Conservation (phyloP, 139 green algal genomes). For the Volvox reticuliferus region DNA sequence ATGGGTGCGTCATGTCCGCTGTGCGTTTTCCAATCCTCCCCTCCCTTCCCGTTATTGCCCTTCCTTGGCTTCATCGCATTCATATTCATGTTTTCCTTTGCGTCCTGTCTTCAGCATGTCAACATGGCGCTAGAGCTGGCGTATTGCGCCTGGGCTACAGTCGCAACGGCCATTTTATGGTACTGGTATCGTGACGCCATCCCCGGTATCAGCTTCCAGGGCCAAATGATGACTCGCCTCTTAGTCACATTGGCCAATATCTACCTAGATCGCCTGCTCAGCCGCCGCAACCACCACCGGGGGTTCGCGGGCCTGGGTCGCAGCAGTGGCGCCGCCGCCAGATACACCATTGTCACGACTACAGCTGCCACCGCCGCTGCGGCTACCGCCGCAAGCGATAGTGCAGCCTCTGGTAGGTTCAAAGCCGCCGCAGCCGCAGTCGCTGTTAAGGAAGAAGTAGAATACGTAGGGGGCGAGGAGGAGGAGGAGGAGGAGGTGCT, state of each 20-base stretch:
- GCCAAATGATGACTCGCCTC: background rate
- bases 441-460: background rate
- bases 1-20: no score
- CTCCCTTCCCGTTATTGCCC: no score
- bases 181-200: background rate
- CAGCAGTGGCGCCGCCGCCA: no score
- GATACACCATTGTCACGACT: no score
- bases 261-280: background rate
- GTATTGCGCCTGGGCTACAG: background rate
- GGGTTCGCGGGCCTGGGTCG: no score
- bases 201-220: background rate
- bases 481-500: background rate
- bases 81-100: no score
- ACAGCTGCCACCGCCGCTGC: background rate
- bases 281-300: background rate
- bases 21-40: no score
- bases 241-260: background rate
- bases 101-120: background rate
- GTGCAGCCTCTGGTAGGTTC: background rate
- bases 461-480: background rate
- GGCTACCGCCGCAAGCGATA: background rate
- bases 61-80: no score
- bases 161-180: background rate
- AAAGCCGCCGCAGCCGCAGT: background rate
- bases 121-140: slow-evolving; percentile 13